A percentile compares a stretch with the other conserved stretches of the same genome.
phyloP scores from a whole-genome alignment of 1,284 basidiomycete genomes.

The Macrocystidia cucumis region DNA sequence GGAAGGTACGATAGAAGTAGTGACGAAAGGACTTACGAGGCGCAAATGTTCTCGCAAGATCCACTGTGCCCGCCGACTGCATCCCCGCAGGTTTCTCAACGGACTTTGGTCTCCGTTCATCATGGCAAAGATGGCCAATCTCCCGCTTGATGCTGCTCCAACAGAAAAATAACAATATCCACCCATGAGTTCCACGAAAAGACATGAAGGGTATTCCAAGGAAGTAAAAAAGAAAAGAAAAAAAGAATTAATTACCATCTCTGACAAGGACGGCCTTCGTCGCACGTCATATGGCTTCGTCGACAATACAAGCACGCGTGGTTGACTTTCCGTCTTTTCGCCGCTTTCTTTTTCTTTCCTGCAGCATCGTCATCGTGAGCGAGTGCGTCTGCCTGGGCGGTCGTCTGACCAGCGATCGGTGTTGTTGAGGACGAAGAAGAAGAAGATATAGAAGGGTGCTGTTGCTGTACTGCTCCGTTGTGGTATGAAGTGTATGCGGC shows the following conservation, averaged over 20 bases:
- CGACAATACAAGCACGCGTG: slow-evolving; percentile 93
- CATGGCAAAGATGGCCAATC: slow-evolving; percentile 86
- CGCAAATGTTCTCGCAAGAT: slow-evolving; percentile 24
- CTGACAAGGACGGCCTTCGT: slow-evolving; percentile 84
- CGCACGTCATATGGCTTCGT: slow-evolving; percentile 91
- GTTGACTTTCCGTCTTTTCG: slow-evolving; percentile 77
- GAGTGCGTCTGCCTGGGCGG: too few species aligned
- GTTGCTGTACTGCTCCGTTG: too few species aligned
- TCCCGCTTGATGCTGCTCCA: slow-evolving; percentile 84
- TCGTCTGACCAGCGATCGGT: too few species aligned
- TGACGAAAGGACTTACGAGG: slow-evolving; percentile 19
- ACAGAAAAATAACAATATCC: too few species aligned
- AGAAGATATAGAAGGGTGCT: too few species aligned
- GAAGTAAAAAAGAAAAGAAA: slow-evolving; percentile 4
- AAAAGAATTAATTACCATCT: slow-evolving; percentile 60
- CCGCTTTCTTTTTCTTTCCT: slow-evolving; percentile 49
- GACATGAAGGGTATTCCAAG: too few species aligned
- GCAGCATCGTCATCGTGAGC: slow-evolving; percentile 20
- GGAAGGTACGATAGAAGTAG: too few species aligned
- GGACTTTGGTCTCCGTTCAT: slow-evolving; percentile 62
- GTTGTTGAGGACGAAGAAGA: too few species aligned
- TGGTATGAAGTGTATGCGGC: too few species aligned
- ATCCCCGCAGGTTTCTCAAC: slow-evolving; percentile 32
- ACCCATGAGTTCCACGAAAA: too few species aligned
- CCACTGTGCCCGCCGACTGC: slow-evolving; percentile 15